Conservation (phyloP, 1,284 basidiomycete genomes). For the Leucoagaricus sp. region DNA sequence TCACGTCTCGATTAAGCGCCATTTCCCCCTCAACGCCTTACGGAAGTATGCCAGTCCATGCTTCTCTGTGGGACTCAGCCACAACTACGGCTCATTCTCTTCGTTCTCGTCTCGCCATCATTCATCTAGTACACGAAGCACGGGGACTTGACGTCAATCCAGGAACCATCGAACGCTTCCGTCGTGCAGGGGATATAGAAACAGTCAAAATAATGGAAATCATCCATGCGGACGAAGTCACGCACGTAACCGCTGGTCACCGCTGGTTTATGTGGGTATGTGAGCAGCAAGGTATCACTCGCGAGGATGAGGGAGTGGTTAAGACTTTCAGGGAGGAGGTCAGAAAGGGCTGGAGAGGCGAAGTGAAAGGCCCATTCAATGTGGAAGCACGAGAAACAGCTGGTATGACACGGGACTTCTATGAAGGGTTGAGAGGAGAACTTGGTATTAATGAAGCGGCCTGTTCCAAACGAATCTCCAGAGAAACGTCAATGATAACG, state of each 20-base stretch:
- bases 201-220: conserved; percentile 74
- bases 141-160: conserved; percentile 89
- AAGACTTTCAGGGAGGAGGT: conserved; percentile 78
- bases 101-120: conserved; percentile 79
- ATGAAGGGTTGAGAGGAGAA: conserved; percentile 72
- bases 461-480: background rate
- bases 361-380: conserved; percentile 87
- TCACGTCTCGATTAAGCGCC: conserved; percentile 58
- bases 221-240: conserved; percentile 85
- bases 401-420: conserved; percentile 71
- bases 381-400: conserved; percentile 74
- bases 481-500: background rate
- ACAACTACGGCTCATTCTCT: conserved; percentile 72
- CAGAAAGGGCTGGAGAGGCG: conserved; percentile 72
- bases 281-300: conserved; percentile 44
- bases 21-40: conserved; percentile 74
- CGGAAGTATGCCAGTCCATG: conserved; percentile 75
- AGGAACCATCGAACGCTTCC: conserved; percentile 78
- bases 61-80: conserved; percentile 83
- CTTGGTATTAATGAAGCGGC: conserved; percentile 27
- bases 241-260: conserved; percentile 83
- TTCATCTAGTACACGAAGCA: conserved; percentile 90
- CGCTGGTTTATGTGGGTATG: conserved; percentile 86
- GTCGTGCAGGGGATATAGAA: conserved; percentile 68
- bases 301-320: conserved; percentile 39